Conservation (phyloP, 2,329 filamentous ascomycete species). For the Rutstroemia sydowiana region DNA sequence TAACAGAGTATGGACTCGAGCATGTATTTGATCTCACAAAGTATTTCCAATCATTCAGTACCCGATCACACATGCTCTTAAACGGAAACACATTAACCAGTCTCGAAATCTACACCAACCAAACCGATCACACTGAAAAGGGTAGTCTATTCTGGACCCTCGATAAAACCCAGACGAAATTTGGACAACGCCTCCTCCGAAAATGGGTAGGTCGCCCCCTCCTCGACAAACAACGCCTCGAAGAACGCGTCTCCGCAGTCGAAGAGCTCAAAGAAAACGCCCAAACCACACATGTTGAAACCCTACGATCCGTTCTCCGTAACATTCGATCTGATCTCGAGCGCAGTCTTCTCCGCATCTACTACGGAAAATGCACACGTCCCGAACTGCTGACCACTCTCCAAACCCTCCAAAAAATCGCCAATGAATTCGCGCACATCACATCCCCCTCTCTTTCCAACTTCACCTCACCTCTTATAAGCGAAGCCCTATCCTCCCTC, state of each 20-base stretch:
- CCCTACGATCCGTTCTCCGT: slow-evolving; percentile 62
- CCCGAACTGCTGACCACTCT: slow-evolving; percentile 80
- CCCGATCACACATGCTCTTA: slow-evolving; percentile 88
- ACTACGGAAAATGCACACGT: slow-evolving; percentile 91
- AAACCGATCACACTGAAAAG: slow-evolving; percentile 76
- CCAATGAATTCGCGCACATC: slow-evolving; percentile 65
- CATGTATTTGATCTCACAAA: slow-evolving; percentile 95
- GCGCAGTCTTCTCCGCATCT: slow-evolving; percentile 87
- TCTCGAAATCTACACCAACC: slow-evolving; percentile 91
- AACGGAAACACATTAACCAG: slow-evolving; percentile 93
- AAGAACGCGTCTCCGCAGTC: slow-evolving; percentile 75
- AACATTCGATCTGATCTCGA: slow-evolving; percentile 77
- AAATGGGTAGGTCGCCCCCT: slow-evolving; percentile 94
- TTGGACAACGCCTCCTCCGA: slow-evolving; percentile 77
- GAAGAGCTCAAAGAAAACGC: slow-evolving; percentile 72
- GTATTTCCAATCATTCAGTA: slow-evolving; percentile 94
- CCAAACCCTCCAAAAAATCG: slow-evolving; percentile 76
- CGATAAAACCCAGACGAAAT: slow-evolving; percentile 84
- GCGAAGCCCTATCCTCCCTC: slow-evolving; percentile 64
- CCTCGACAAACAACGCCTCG: slow-evolving; percentile 65
- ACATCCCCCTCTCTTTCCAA: slow-evolving; percentile 58
- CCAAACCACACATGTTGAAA: slow-evolving; percentile 61
- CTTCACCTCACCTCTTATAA: slow-evolving; percentile 65
- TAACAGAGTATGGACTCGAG: slow-evolving; percentile 86
- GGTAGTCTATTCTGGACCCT: slow-evolving; percentile 95